Base-by-base conservation (phyloP, 1,139 yeast species). In the Lodderomyces orthopsilosis region DNA sequence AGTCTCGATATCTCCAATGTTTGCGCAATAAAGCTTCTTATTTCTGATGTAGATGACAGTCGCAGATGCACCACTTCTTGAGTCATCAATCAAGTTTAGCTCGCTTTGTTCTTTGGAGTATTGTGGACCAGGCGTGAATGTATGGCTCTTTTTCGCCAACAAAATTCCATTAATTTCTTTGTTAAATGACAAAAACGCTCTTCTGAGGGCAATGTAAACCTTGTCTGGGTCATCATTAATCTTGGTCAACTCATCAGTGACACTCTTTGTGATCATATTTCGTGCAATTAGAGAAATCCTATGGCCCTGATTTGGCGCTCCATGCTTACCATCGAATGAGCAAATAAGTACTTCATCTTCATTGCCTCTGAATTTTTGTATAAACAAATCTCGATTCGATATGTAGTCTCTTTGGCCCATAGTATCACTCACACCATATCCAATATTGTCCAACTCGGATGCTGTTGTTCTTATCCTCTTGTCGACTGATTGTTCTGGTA, bases 391-490 rank as follows among this genome's bases (percentile, higher is more conserved):
- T 55, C 95, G 77, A 8, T 84, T 79, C 0, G 91, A 78, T 8
- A 93, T 78, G 48, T 74, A 73, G 32, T 82, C 83, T 45, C 83
- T 71, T 46, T 73, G 72, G 2, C 96, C 96, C 58, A 93, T 72
- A 1, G 85, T 72, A 61, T 94, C 99, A 1, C 97, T 86, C 41
- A 91, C 90, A 58, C 98, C 98, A 58, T 90, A 89, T 1, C 91
- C 84, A 70, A 87, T 77, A 40, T 79, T 80, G 43, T 85, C 83
- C 26, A 89, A 66, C 44, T 83, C 88, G 0, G 96, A 85, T n/a
- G 94, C 93, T 0, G 95, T 87, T 0, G 98, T 88, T 55, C 98
- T 79, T 33, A 93, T 85, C 67, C 98, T 85, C 57, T 87, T 79
- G 53, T 86, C 85, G 15, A 80, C 79, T 15, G 81, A 75, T 61